Conservation (phyloP, 2,329 filamentous ascomycete species). For the Microdochium nivale region DNA sequence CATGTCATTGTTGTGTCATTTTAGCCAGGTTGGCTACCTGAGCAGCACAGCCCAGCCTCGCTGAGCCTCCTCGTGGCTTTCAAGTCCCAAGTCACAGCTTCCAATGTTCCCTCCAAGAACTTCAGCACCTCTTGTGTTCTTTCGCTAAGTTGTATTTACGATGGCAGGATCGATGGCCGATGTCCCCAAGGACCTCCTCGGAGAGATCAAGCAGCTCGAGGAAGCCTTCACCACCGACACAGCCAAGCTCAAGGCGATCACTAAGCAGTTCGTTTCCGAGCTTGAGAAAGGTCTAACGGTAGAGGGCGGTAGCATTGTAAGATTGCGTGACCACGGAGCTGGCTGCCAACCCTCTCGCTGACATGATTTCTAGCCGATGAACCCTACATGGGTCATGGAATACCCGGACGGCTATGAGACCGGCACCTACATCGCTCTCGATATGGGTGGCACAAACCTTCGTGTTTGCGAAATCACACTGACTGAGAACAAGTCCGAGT, state of each 20-base stretch:
- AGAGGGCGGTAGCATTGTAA: slow-evolving; percentile 86
- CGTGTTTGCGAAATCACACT: slow-evolving; percentile 90
- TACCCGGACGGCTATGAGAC: slow-evolving; percentile 82
- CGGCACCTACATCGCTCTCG: slow-evolving; percentile 80
- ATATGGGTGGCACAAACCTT: slow-evolving; percentile 95
- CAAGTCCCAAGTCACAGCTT: too few relatives aligned
- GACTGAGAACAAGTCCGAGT: slow-evolving; percentile 79
- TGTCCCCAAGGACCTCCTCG: slow-evolving; percentile 73
- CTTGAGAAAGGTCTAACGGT: slow-evolving; percentile 79
- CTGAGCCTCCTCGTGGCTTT: too few relatives aligned
- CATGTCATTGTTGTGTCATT: too few relatives aligned
- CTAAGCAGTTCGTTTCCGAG: slow-evolving; percentile 81
- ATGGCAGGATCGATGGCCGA: slow-evolving; percentile 77
- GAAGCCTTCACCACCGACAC: slow-evolving; percentile 71
- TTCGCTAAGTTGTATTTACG: background rate
- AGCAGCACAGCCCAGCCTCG: too few relatives aligned
- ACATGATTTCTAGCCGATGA: slow-evolving; percentile 68
- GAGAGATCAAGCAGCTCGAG: slow-evolving; percentile 77
- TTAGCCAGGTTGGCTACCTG: too few relatives aligned
- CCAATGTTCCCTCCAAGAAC: too few relatives aligned
- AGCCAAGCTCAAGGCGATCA: slow-evolving; percentile 80
- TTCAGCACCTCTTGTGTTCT: background rate
- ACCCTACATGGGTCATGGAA: slow-evolving; percentile 91
- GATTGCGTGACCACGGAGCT: slow-evolving; percentile 23
- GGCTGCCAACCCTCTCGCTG: slow-evolving; percentile 4